Evolutionary conservation across 1,284 basidiomycete species (phyloP).

Genomic region (Trametes versicolor): DNA sequence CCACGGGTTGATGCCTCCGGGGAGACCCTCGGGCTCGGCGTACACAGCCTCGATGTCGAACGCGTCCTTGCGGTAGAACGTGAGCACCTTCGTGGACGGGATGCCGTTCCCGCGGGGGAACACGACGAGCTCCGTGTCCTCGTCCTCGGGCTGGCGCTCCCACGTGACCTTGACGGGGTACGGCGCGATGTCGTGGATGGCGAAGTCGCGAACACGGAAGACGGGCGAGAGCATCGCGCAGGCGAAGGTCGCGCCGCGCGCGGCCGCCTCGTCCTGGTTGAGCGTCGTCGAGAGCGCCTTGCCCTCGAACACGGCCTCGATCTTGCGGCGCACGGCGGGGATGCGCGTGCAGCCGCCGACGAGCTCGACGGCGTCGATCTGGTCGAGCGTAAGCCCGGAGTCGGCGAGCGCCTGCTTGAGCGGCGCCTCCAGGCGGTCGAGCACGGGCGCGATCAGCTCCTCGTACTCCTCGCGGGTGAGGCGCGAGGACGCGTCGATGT

Average conservation of each 20-base stretch:
- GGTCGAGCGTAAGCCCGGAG: constrained; percentile 65
- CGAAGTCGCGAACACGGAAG: constrained; percentile 95
- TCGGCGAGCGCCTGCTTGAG: constrained; percentile 65
- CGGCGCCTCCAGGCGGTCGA: constrained; percentile 64
- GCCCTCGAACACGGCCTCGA: constrained; percentile 68
- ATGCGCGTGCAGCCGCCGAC: constrained; percentile 77
- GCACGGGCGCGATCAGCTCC: constrained; percentile 60
- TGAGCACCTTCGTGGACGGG: constrained; percentile 93
- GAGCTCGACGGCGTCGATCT: constrained; percentile 75
- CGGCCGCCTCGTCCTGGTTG: constrained; percentile 95
- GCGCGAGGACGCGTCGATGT: constrained; percentile 76
- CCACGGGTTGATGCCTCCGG: constrained; percentile 85
- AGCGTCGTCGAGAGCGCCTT: constrained; percentile 87
- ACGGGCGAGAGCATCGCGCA: constrained; percentile 95
- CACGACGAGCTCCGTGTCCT: constrained; percentile 89
- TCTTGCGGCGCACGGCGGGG: constrained; percentile 73
- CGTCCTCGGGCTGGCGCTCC: constrained; percentile 79
- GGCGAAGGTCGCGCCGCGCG: constrained; percentile 92
- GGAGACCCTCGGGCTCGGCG: constrained; percentile 73
- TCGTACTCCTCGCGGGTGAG: constrained; percentile 71
- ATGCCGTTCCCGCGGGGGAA: constrained; percentile 86
- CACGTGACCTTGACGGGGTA: constrained; percentile 92
- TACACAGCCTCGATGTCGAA: constrained; percentile 91
- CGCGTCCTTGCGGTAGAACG: constrained; percentile 89
- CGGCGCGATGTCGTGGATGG: constrained; percentile 82